Base-by-base conservation (phyloP, 257 asterid genomes). In the Rehmannia glutinosa region DNA sequence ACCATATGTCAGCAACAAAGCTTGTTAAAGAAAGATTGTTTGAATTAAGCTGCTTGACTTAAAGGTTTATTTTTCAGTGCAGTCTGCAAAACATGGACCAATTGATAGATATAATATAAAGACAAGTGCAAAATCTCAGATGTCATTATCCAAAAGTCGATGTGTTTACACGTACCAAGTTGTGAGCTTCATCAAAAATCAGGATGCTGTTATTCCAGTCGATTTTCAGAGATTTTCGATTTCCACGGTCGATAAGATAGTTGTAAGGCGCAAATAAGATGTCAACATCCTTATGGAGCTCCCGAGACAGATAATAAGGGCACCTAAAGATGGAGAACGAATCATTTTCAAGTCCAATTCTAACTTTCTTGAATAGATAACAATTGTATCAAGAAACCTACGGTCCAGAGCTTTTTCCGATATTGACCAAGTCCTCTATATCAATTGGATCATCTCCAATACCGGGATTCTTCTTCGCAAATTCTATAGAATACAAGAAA, bases 161-260 rank as follows among this genome's bases (percentile, higher is more conserved):
- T 62, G 57, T 45, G 54, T 35, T 51, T 42, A 62, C 66, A 73
- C 72, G 10, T 90, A 93, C 99, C 80, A 93, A 80, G 88, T 93
- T 93, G 83, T 93, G 99, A 76, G 99, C 99, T 85, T 93, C 99
- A 80, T 93, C 99, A 76, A 93, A 93, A 74, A 93, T 90, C 60
- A 93, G 96, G 73, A 88, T 83, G 85, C 96, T 85, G 74, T 78
- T 85, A 41, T 59, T 61, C 99, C 96, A 90, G 71, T 84, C 84
- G 42, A 85, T 81, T 70, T 77, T 82, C 73, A 90, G 71, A 58
- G 92, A 78, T 66, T 82, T 88, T 66, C 96, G 77, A 73, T 81
- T 73, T 62, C 86, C 89, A 42, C 88, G 96, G 64, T 93, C 97
- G 66, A 93, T 90, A 68, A 93, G 99, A 79, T 93, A 93, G 80